phyloP scores from a whole-genome alignment of 306 rosid genomes.

The Vachellia pachyceras region DNA sequence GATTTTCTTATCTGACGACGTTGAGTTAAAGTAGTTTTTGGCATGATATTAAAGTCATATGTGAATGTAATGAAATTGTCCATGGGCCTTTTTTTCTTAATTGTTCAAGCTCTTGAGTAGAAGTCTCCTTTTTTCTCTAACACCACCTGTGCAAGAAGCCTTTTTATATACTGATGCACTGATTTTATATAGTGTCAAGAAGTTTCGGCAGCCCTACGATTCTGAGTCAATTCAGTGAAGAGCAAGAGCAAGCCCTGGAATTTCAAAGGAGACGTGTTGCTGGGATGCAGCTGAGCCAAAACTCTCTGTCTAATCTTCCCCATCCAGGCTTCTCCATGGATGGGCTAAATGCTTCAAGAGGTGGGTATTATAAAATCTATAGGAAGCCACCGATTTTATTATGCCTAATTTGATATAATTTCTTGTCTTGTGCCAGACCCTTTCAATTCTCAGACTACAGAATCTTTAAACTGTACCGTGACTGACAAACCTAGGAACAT shows the following conservation, averaged over 20 bases:
- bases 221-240: no score
- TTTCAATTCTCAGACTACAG: slow-evolving; percentile 44
- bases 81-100: neutral
- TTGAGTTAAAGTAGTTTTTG: neutral
- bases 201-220: slow-evolving; percentile 45
- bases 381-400: neutral
- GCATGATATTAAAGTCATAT: neutral
- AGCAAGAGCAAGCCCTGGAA: slow-evolving; percentile 58
- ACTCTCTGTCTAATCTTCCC: slow-evolving; percentile 40
- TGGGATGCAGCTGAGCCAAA: slow-evolving; percentile 45
- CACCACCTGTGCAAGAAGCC: neutral
- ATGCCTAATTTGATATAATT: neutral
- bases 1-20: neutral
- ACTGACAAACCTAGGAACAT: slow-evolving; percentile 30
- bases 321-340: slow-evolving; percentile 44
- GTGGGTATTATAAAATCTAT: slow-evolving; percentile 11
- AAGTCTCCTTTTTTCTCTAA: neutral
- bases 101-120: neutral
- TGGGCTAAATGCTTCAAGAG: slow-evolving; percentile 44
- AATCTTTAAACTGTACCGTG: slow-evolving; percentile 35
- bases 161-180: slow-evolving; percentile 4
- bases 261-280: slow-evolving; percentile 55
- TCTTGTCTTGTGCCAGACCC: slow-evolving; percentile 49
- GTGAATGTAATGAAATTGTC: neutral
- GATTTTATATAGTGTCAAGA: slow-evolving; percentile 50